Conservation (phyloP, 1,284 basidiomycete genomes). For the Trichosporon sp. region DNA sequence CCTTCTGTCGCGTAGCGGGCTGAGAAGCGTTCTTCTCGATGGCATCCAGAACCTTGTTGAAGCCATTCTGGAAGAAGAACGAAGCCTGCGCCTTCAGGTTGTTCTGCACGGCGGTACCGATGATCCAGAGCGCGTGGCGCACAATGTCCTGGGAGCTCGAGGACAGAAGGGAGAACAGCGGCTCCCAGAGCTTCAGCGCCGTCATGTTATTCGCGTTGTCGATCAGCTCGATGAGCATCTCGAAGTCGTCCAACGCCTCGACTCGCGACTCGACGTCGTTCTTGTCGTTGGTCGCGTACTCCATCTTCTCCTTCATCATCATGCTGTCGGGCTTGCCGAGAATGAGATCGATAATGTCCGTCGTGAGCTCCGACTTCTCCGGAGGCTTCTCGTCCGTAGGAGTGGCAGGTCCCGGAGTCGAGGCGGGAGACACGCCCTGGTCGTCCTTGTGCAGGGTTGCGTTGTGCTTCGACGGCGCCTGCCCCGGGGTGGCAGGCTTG, state of each 20-base stretch:
- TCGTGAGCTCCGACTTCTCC: slow-evolving; percentile 27
- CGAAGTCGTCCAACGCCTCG: slow-evolving; percentile 83
- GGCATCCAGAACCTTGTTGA: slow-evolving; percentile 61
- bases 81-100: slow-evolving; percentile 78
- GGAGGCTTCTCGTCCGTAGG: slow-evolving; percentile 13
- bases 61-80: slow-evolving; percentile 61
- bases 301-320: slow-evolving; percentile 80
- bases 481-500: slow-evolving; percentile 24
- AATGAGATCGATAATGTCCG: slow-evolving; percentile 76
- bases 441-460: slow-evolving; percentile 40
- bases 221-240: slow-evolving; percentile 91
- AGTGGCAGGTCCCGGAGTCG: slow-evolving; percentile 28
- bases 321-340: slow-evolving; percentile 78
- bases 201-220: slow-evolving; percentile 94
- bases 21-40: slow-evolving; percentile 13
- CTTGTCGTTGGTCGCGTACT: slow-evolving; percentile 61
- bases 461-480: slow-evolving; percentile 13
- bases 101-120: slow-evolving; percentile 92
- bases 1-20: slow-evolving; percentile 60
- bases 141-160: slow-evolving; percentile 61
- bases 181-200: slow-evolving; percentile 78
- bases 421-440: slow-evolving; percentile 27
- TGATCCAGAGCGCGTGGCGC: slow-evolving; percentile 77
- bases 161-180: slow-evolving; percentile 63
- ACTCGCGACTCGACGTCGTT: slow-evolving; percentile 63